Evolutionary conservation across 2,329 filamentous ascomycete genomes (phyloP), one percentile per base, ranked within the genome.

Genomic region (Cryphonectria naterciae): DNA sequence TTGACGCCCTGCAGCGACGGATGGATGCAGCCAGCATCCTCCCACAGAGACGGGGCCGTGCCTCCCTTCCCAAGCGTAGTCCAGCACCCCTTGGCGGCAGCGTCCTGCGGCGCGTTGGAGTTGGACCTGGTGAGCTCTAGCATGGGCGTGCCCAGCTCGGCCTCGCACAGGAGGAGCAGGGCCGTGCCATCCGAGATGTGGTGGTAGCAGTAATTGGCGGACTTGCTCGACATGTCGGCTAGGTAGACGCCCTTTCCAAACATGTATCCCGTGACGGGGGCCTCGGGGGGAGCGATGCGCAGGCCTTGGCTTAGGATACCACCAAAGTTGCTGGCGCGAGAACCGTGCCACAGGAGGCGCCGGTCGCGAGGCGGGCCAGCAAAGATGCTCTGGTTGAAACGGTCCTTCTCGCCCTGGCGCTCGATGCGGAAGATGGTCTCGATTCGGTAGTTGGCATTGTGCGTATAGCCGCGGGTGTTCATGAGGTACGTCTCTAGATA

Each of bases 241-340:
- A 97, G 87, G 78, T 97, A 97, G 63, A 97, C 92, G 61, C 94
- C 94, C 80, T 97, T 97, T 70, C 92, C 94, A 75, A 97, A 97
- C 92, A 95, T 95, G 83, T 95, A 94, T 1, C 93, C 93, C 5
- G 85, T 87, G 0, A 90, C 90, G 0, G 93, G 94, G 0, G 94
- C 94, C 79, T 97, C 91, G 0, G 92, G 91, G 0, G 94, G 94
- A 8, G 94, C 94, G 74, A 97, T 97, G n/a, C 93, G 92, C 8
- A 97, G 87, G 74, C 94, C 94, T 80, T 97, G 93, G 70, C 90
- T 92, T 58, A 97, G 87, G 71, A 97, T 97, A 77, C 94, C 94
- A 77, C 92, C 93, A 74, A 91, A 97, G 79, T 97, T 97, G 67
- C 93, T 96, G 43, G 86, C 87, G 46, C 93, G 90, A 22, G 92